These are phyloP conservation scores for Lactarius psammicola DNA, from an alignment of 768 basidiomycete genomes.

Conservation along the genomic window DNA sequence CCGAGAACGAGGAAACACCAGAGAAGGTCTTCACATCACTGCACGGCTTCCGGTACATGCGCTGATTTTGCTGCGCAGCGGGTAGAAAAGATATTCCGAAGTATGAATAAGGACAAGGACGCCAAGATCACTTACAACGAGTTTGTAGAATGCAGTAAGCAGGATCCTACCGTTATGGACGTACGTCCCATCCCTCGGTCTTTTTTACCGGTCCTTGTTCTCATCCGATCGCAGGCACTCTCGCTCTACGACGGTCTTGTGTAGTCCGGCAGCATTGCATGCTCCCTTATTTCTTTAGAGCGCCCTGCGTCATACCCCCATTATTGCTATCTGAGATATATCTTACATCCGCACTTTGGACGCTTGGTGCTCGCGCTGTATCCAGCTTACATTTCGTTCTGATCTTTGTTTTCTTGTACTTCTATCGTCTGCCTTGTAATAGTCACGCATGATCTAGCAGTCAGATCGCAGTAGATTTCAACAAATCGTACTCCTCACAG, in stretches of 20 bases:
- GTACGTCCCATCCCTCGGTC: conserved; percentile 41
- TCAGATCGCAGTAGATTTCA: conserved; percentile 10
- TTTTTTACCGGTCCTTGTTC: conserved; percentile 21
- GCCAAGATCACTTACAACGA: conserved; percentile 92
- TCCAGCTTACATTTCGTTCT: conserved; percentile 2
- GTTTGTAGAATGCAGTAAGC: conserved; percentile 97
- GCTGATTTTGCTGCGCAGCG: conserved; percentile 52
- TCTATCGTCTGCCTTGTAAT: conserved; percentile 11
- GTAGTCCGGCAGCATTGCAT: conserved; percentile 35
- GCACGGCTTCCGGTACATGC: not conserved
- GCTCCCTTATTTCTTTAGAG: not conserved
- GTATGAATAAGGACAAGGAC: conserved; percentile 97
- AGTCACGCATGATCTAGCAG: not conserved
- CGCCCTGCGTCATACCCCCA: not conserved
- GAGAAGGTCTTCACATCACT: conserved; percentile 67
- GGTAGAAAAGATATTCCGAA: conserved; percentile 97
- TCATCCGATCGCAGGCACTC: conserved; percentile 58
- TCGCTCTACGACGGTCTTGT: conserved; percentile 95
- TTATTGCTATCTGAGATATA: conserved; percentile 9
- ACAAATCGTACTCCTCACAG: conserved; percentile 35
- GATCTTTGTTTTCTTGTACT: conserved; percentile 3
- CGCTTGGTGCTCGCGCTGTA: conserved; percentile 8
- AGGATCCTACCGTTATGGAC: conserved; percentile 99
- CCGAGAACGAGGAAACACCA: conserved; percentile 98
- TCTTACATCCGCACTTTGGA: conserved; percentile 10